Evolutionary conservation across 2,329 filamentous ascomycete genomes (phyloP).

Genomic region (Pseudopithomyces chartarum): DNA sequence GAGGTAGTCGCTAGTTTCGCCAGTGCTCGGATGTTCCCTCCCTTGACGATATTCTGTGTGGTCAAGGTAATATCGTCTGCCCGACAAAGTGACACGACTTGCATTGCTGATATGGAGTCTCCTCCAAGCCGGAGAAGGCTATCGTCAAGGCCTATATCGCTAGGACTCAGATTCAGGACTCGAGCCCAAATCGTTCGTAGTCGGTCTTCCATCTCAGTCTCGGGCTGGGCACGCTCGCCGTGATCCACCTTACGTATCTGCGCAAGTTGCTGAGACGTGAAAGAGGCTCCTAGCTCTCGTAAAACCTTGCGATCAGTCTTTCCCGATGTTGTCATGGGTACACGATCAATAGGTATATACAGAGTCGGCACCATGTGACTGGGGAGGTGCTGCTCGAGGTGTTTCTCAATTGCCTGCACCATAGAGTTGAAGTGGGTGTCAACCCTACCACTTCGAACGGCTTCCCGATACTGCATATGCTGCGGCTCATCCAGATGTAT

Average conservation of each 20-base stretch:
- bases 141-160: slow-evolving; percentile 34
- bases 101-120: slow-evolving; percentile 43
- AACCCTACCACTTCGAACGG: too few species aligned
- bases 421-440: too few species aligned
- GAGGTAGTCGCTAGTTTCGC: not conserved
- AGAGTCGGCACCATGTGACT: slow-evolving; percentile 51
- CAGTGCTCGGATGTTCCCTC: slow-evolving; percentile 32
- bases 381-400: slow-evolving; percentile 38
- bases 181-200: slow-evolving; percentile 35
- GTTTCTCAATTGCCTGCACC: too few species aligned
- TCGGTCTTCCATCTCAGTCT: slow-evolving; percentile 26
- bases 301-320: slow-evolving; percentile 49
- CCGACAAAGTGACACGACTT: slow-evolving; percentile 36
- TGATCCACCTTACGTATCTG: too few species aligned
- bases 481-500: too few species aligned
- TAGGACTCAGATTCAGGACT: slow-evolving; percentile 27
- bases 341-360: slow-evolving; percentile 47
- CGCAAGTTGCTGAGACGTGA: not conserved
- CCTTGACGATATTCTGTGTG: slow-evolving; percentile 38
- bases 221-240: not conserved
- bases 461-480: too few species aligned
- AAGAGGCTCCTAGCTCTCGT: not conserved
- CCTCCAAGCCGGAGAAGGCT: slow-evolving; percentile 41
- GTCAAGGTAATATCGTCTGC: slow-evolving; percentile 32
- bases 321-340: slow-evolving; percentile 50